These are phyloP conservation scores for Termitomyces sp. DNA, from an alignment of 768 basidiomycete genomes.

Conservation along the genomic window DNA sequence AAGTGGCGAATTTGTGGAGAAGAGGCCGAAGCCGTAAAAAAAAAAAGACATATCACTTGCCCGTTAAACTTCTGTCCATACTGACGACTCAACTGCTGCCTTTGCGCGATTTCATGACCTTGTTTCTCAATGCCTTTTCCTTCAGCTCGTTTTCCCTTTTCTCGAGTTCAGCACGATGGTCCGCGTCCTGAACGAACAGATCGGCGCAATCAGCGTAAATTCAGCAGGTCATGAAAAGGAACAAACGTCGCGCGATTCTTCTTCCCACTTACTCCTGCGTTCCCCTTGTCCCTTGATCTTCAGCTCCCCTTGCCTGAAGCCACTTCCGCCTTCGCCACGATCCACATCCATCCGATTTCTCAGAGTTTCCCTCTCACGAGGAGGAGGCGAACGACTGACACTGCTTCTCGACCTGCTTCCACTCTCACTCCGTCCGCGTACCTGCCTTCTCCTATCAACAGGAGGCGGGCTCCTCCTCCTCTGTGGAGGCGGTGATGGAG, in stretches of 20 bases:
- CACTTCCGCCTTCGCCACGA: conserved; percentile 12
- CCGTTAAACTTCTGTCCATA: neutral
- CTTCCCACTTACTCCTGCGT: conserved; percentile 51
- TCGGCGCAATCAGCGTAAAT: neutral
- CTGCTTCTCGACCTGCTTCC: conserved; percentile 20
- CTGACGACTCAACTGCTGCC: conserved; percentile 16
- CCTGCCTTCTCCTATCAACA: conserved; percentile 12
- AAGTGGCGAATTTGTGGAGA: conserved; percentile 10
- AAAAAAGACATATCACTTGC: conserved; percentile 11
- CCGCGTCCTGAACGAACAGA: conserved; percentile 14
- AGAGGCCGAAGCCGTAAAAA: neutral
- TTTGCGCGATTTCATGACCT: conserved; percentile 70
- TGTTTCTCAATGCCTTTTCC: conserved; percentile 76
- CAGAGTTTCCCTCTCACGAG: conserved; percentile 15
- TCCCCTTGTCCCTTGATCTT: conserved; percentile 75
- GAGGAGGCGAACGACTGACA: conserved; percentile 14
- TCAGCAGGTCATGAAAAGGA: conserved; percentile 13
- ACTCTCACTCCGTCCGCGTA: conserved; percentile 11
- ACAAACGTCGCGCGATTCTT: conserved; percentile 21
- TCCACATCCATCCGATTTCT: conserved; percentile 32
- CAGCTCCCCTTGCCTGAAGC: conserved; percentile 37
- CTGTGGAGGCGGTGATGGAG: conserved; percentile 24
- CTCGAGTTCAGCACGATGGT: conserved; percentile 44
- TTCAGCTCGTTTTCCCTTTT: conserved; percentile 75
- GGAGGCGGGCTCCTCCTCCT: conserved; percentile 24